Percentiles rank a stretch among this genome's conserved stretches.
phyloP scores from a whole-genome alignment of 805 yeast species.

The Candida dajiaensis region DNA sequence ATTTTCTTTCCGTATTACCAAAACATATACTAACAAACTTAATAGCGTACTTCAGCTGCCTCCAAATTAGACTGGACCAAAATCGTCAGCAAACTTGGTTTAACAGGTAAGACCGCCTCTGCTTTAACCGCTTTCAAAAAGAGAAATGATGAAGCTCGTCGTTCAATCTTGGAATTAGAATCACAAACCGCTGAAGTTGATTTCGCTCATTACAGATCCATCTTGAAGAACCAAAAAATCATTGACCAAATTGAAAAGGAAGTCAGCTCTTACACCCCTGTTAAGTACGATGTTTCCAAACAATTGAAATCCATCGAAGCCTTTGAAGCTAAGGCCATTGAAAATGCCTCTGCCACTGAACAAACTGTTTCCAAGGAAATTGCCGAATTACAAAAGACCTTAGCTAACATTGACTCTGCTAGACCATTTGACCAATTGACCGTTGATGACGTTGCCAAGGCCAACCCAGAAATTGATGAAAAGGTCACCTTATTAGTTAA shows the following conservation, averaged over 20 bases:
- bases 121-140: conserved; percentile 90
- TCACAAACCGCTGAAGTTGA: conserved; percentile 75
- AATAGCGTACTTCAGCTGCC: conserved; percentile 48
- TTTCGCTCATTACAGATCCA: conserved; percentile 71
- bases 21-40: not conserved
- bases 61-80: conserved; percentile 94
- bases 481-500: conserved; percentile 92
- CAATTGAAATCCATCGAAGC: conserved; percentile 89
- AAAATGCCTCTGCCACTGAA: conserved; percentile 93
- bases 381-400: conserved; percentile 77
- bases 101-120: conserved; percentile 87
- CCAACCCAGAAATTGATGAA: conserved; percentile 96
- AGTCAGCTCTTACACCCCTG: conserved; percentile 72
- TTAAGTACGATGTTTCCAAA: conserved; percentile 78
- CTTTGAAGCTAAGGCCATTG: conserved; percentile 91
- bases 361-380: conserved; percentile 81
- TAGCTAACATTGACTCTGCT: conserved; percentile 90
- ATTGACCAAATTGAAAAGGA: conserved; percentile 77
- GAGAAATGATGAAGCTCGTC: conserved; percentile 97
- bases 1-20: not conserved
- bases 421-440: conserved; percentile 98
- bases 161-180: conserved; percentile 63
- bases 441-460: conserved; percentile 88
- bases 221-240: conserved; percentile 75
- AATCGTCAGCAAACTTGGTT: conserved; percentile 80